Conservation (phyloP, 2,329 filamentous ascomycete species). For the Thermothelomyces thermophilus region DNA sequence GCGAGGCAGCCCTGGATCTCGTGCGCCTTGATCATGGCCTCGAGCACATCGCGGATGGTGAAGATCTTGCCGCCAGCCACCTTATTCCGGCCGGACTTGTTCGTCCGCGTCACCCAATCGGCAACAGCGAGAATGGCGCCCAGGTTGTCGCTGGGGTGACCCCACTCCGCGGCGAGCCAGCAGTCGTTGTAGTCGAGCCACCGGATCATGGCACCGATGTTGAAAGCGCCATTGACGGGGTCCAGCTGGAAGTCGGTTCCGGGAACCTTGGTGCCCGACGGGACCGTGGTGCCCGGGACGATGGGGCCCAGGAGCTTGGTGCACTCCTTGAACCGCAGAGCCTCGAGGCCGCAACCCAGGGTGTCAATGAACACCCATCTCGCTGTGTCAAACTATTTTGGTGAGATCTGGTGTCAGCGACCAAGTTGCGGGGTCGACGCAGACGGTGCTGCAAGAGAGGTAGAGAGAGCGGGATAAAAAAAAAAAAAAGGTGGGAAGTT, state of each 20-base stretch:
- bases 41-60: conserved; percentile 83
- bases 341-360: conserved; percentile 92
- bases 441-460: background rate
- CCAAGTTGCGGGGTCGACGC: conserved; percentile 18
- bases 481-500: background rate
- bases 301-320: conserved; percentile 88
- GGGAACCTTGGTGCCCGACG: conserved; percentile 84
- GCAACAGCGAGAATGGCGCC: conserved; percentile 94
- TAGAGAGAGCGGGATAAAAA: background rate
- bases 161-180: conserved; percentile 98
- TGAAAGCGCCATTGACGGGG: conserved; percentile 93
- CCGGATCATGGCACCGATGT: conserved; percentile 97
- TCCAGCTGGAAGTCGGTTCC: conserved; percentile 93
- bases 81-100: conserved; percentile 61
- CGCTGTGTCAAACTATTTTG: conserved; percentile 77
- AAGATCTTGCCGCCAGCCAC: conserved; percentile 82
- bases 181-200: conserved; percentile 99
- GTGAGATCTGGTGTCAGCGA: conserved; percentile 7
- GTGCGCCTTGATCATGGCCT: conserved; percentile 98
- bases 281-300: conserved; percentile 83
- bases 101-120: conserved; percentile 94
- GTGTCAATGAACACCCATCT: conserved; percentile 96
- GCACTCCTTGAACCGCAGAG: conserved; percentile 92
- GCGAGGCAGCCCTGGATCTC: conserved; percentile 98
- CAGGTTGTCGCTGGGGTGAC: conserved; percentile 95